Base-by-base conservation (phyloP, 176 grass and related monocot genomes). In the Typha latifolia region DNA sequence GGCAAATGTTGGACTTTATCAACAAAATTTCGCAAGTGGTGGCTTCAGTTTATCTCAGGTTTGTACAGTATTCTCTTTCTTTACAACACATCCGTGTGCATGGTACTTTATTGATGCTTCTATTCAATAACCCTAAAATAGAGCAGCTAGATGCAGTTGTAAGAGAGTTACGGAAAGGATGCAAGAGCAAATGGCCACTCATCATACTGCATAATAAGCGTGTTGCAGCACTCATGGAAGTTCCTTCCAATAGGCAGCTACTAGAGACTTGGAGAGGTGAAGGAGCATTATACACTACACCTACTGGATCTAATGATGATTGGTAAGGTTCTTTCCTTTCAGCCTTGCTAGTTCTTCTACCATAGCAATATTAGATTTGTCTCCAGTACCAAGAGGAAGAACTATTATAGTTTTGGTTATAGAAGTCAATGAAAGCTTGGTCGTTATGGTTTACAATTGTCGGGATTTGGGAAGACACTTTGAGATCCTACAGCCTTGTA, bases 271-370 rank as follows among this genome's bases (percentile, higher is more conserved):
- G 92, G 92, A 89, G 76, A 83, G 79, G 64, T 61, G 81, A 83
- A 23, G 72, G 82, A 18, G 80, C 82, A 32, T 55, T 91, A 18
- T 96, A 96, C 66, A 91, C 80, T 51, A 88, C 92, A 57, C 92
- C 92, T 64, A 86, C 53, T 82, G 92, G 92, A 32, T 91, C 88
- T 48, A 96, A 96, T 64, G 92, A 96, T 84, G 92, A 96, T 53
- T 96, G 91, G 87, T 96, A 82, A 63, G 69, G 14, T 47, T 72
- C 55, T 23, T 61, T 50, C 57, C 3, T 64, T 74, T 72, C n/a
- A 59, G 16, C 53, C 53, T 59, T 16, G 16, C 53, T 21, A 59
- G 6, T 19, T 22, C 15, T 57, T 57, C 52, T 9, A 59, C 53
- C 16, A 11, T 59, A 43, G 37, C 6, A 43, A 43, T 10, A 43